A percentile compares a stretch with the other conserved stretches of the same genome.
phyloP scores from a whole-genome alignment of 2,329 filamentous ascomycete species.

The Aspergillus eucalypticola region DNA sequence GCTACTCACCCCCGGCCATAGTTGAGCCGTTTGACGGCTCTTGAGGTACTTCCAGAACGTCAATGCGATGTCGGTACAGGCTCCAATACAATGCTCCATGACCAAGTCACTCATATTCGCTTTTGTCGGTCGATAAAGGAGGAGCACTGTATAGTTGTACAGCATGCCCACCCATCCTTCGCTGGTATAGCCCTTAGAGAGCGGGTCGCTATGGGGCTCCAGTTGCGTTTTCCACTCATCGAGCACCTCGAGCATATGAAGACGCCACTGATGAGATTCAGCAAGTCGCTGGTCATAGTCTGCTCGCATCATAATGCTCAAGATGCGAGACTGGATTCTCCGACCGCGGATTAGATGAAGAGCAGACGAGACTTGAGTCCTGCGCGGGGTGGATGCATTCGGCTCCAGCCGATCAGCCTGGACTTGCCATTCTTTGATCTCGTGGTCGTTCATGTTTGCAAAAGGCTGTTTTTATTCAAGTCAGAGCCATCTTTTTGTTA shows the following conservation, averaged over 20 bases:
- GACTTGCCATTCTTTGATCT: neutral
- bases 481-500: neutral
- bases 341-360: slow-evolving; percentile 1
- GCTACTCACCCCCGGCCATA: slow-evolving; percentile 1
- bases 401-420: neutral
- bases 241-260: slow-evolving; percentile 4
- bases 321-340: slow-evolving; percentile 1
- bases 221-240: slow-evolving; percentile 3
- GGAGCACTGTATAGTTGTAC: slow-evolving; percentile 3
- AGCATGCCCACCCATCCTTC: slow-evolving; percentile 9
- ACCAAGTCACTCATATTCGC: neutral
- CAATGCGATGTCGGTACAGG: neutral
- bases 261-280: neutral
- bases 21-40: slow-evolving; percentile 4
- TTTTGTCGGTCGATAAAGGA: neutral
- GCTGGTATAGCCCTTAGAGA: slow-evolving; percentile 3
- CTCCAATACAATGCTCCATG: neutral
- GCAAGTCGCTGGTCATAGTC: slow-evolving; percentile 3
- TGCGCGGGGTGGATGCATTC: neutral
- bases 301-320: slow-evolving; percentile 3
- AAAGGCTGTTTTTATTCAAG: neutral
- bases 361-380: slow-evolving; percentile 2
- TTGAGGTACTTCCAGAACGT: slow-evolving; percentile 4
- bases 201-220: slow-evolving; percentile 2
- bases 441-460: slow-evolving; percentile 6